Conservation (phyloP, 164 flowering plant species). For the Stephania yunnanensis region DNA sequence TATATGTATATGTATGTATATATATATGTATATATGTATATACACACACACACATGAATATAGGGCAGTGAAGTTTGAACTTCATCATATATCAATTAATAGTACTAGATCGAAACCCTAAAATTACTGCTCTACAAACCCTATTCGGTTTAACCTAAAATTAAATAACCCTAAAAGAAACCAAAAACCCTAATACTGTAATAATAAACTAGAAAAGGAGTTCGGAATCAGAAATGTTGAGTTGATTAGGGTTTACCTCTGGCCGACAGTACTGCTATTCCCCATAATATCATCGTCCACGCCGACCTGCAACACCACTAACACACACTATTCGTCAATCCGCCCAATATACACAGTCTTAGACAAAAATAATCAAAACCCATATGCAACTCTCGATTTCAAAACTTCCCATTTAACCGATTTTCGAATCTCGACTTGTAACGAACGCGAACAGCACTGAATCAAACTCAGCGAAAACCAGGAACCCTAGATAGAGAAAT, state of each 20-base stretch:
- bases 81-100: no score
- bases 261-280: conserved; percentile 22
- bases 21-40: no score
- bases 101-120: no score
- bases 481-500: background rate
- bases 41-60: no score
- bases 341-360: conserved; percentile 6
- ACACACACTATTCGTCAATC: background rate
- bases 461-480: conserved; percentile 17
- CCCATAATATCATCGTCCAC: conserved; percentile 20
- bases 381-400: conserved; percentile 20
- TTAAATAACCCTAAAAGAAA: background rate
- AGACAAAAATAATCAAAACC: conserved; percentile 18
- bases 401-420: no score
- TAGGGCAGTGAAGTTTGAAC: no score
- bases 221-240: no score
- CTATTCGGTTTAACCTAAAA: no score
- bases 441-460: background rate
- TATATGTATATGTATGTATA: no score
- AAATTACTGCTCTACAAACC: no score
- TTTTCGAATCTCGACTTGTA: conserved; percentile 6
- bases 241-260: no score
- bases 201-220: background rate
- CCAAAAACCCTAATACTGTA: background rate
- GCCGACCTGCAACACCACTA: conserved; percentile 23